Evolutionary conservation across 2,329 filamentous ascomycete species (phyloP), one percentile per base, ranked within the genome.

Genomic region (Colletotrichum brevisporum): DNA sequence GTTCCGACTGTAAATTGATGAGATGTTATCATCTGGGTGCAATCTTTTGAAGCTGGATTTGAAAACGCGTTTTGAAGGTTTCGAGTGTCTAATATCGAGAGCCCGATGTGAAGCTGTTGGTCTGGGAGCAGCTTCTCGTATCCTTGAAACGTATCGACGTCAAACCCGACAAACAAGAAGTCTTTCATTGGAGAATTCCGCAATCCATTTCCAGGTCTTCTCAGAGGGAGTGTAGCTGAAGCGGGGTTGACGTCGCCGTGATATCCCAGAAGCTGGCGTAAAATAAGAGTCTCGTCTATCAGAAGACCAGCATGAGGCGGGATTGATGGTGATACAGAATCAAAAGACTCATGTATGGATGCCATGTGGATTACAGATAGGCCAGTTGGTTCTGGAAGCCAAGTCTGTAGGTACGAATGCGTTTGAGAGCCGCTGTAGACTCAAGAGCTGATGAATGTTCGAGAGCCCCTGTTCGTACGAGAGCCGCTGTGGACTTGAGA

Each of bases 101-200:
- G 21, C 13, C 63, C 70, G 6, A 69, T 27, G 31, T 69, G 66
- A 5, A 69, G 41, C 26, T 67, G 63, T 45, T 67, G 63, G 47
- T 69, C 66, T 15, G 59, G 54, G 16, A 58, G 45, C 26, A 67
- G 43, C 12, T 51, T 15, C 16, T 58, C 55, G 27, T 69, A 69
- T 12, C 62, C 66, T 54, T 71, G 62, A 36, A 53, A 67, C 3
- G 70, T 67, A 21, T 71, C 66, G 36, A 71, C 51, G 24, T 71
- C 66, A 45, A 69, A 43, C 39, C 65, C 58, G 36, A 69, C 58
- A 21, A 71, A 48, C 18, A 69, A 57, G 24, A 63, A 31, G 45
- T 69, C 58, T 21, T 51, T 56, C 52, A 71, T 63, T 5, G 51
- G 43, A 16, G 62, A 69, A 6, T 39, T 48, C 13, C 31, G 54